These are phyloP conservation scores for Malassezia obtusa DNA, from an alignment of 1,284 basidiomycete genomes.

Conservation along the genomic window DNA sequence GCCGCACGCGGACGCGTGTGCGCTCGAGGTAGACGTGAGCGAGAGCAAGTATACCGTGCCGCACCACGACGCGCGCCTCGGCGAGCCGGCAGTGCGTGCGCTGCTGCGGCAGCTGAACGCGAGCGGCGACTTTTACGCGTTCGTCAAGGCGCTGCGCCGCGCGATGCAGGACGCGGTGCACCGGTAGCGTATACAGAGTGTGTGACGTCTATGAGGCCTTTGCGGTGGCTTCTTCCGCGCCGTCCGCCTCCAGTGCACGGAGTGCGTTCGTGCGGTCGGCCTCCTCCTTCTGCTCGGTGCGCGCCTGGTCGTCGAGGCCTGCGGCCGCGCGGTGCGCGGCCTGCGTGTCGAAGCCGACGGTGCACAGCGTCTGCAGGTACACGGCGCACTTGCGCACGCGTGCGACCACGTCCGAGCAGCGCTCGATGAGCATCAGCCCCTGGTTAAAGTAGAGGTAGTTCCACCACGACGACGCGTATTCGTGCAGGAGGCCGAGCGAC, in stretches of 20 bases:
- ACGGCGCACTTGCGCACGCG: constrained; percentile 2
- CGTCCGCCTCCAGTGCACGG: not conserved
- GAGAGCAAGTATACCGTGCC: constrained; percentile 3
- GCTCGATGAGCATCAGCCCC: constrained; percentile 39
- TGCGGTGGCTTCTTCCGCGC: not conserved
- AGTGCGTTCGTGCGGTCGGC: not conserved
- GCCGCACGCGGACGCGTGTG: constrained; percentile 13
- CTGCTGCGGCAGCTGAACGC: constrained; percentile 26
- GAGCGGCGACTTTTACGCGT: constrained; percentile 29
- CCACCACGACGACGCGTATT: constrained; percentile 52
- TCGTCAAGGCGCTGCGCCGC: constrained; percentile 16
- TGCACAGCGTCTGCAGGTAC: constrained; percentile 7
- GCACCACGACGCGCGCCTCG: constrained; percentile 1
- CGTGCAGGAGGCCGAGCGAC: constrained; percentile 52
- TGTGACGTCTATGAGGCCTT: not conserved
- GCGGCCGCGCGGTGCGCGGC: constrained; percentile 12
- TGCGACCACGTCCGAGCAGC: constrained; percentile 24
- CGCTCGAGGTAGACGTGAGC: constrained; percentile 14
- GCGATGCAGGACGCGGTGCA: constrained; percentile 4
- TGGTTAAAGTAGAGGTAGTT: constrained; percentile 40
- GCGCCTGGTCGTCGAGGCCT: constrained; percentile 11
- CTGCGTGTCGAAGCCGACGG: constrained; percentile 5
- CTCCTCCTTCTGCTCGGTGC: not conserved
- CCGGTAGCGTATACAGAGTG: not conserved
- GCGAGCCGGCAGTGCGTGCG: constrained; percentile 12